phyloP scores from a whole-genome alignment of 495 filamentous ascomycete genomes.

The Penicillium canariense region DNA sequence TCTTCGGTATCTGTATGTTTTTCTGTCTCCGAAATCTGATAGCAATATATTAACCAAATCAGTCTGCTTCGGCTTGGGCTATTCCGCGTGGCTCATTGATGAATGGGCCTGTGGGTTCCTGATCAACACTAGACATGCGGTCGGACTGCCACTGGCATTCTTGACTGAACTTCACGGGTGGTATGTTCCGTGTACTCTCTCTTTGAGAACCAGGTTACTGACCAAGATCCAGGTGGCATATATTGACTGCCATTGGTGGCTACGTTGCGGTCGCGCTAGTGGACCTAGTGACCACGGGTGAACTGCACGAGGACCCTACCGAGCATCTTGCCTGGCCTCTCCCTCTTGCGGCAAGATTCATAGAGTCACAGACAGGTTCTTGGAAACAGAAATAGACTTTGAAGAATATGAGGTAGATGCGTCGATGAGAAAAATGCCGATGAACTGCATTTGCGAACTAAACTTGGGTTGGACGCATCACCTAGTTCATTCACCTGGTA shows the following conservation, averaged over 20 bases:
- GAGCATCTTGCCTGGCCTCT: conserved; percentile 25
- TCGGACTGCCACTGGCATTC: conserved; percentile 31
- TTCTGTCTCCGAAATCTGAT: neutral
- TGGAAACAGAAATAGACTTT: conserved; percentile 7
- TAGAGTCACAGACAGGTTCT: neutral
- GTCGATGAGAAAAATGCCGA: neutral
- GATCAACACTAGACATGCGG: conserved; percentile 6
- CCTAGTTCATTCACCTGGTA: neutral
- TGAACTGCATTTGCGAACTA: neutral
- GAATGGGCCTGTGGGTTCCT: conserved; percentile 22
- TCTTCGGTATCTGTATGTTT: conserved; percentile 28
- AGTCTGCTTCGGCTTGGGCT: conserved; percentile 32
- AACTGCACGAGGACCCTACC: conserved; percentile 22
- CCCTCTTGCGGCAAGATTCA: conserved; percentile 4
- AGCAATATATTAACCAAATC: neutral
- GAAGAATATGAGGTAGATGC: neutral
- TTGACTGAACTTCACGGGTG: conserved; percentile 34
- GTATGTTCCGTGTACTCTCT: conserved; percentile 12
- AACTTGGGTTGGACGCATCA: too few species aligned
- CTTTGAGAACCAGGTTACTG: neutral
- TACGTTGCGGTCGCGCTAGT: conserved; percentile 32
- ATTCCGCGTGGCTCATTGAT: conserved; percentile 32
- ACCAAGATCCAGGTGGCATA: conserved; percentile 28
- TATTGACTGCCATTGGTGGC: conserved; percentile 34
- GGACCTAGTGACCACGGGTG: conserved; percentile 27